phyloP scores from a whole-genome alignment of 805 yeast genomes.

The Deakozyma indianensis region DNA sequence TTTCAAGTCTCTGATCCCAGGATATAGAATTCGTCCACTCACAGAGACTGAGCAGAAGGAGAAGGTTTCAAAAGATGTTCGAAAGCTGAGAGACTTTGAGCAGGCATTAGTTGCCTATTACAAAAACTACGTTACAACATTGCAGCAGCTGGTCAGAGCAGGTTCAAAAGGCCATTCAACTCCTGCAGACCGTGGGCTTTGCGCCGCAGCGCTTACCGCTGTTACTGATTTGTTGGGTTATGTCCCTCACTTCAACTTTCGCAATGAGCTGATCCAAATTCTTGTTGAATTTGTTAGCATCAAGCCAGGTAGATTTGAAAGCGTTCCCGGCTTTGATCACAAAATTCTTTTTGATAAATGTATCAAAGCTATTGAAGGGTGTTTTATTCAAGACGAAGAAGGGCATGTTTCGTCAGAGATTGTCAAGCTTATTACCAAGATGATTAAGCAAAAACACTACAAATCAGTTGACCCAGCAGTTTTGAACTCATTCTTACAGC shows the following conservation, averaged over 20 bases:
- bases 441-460: slow-evolving; percentile 57
- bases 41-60: slow-evolving; percentile 71
- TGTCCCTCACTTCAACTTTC: slow-evolving; percentile 66
- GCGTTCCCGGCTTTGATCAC: slow-evolving; percentile 3
- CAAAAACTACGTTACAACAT: slow-evolving; percentile 44
- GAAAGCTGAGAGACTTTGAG: slow-evolving; percentile 64
- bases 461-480: slow-evolving; percentile 68
- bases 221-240: slow-evolving; percentile 62
- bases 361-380: slow-evolving; percentile 48
- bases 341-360: slow-evolving; percentile 41
- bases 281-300: slow-evolving; percentile 53
- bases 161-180: slow-evolving; percentile 19
- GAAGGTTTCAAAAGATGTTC: slow-evolving; percentile 72
- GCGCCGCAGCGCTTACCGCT: slow-evolving; percentile 44
- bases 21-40: slow-evolving; percentile 72
- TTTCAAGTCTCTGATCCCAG: slow-evolving; percentile 75
- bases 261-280: slow-evolving; percentile 58
- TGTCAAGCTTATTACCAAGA: slow-evolving; percentile 50
- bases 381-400: slow-evolving; percentile 62
- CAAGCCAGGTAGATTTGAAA: slow-evolving; percentile 21
- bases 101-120: slow-evolving; percentile 61
- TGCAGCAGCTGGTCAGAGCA: slow-evolving; percentile 30
- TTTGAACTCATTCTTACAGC: slow-evolving; percentile 53
- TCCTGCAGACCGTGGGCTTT: slow-evolving; percentile 14
- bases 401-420: slow-evolving; percentile 74